Base-by-base conservation (phyloP, 2,329 filamentous ascomycete species). In the Fusarium ramigenum region DNA sequence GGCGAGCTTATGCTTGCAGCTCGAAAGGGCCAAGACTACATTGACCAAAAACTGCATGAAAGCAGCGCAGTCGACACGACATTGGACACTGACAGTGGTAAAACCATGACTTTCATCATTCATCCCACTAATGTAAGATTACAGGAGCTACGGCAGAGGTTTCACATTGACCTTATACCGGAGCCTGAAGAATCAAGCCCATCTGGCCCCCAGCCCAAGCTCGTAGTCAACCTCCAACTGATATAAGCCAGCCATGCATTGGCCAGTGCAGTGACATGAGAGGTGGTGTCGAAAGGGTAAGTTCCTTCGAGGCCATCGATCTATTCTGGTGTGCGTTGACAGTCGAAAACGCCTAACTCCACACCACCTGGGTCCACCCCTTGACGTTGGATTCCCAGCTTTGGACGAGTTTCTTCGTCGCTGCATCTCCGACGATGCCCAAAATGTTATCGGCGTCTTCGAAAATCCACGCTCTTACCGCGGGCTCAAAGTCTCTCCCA, bases 301-400 rank as follows among this genome's bases (percentile, higher is more conserved):
- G 9, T 43, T 21, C 23, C 25, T 23, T 25, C 7, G 21, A 18
- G 9, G 10, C 8, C 19, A n/a, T 60, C 14, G n/a, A 28, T 60
- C 30, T 58, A 62, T 32, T 19, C 5, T 9, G 19, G 5, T 25
- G 32, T 30, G n/a, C 21, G 16, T 32, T 23, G 30, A 32, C 19
- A 56, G 12, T 28, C 15, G 25, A n/a, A 12, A 34, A 43, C 16
- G 21, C 60, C 63, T 76, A 82, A 40, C 69, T 75, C 81, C 81
- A 83, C 46, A 77, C 78, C 5, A 83, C 80, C 43, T 77, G 72
- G 37, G 74, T 74, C 82, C 82, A 84, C 7, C 80, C 81, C 57
- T 77, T 78, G 1, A 82, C 52, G 23, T 82, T 83, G 32, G 63
- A 69, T 59, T 76, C 75, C 81, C 82, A 83, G 44, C 82, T 81